Conservation (phyloP, 306 rosid genomes). For the Biancaea sappan region DNA sequence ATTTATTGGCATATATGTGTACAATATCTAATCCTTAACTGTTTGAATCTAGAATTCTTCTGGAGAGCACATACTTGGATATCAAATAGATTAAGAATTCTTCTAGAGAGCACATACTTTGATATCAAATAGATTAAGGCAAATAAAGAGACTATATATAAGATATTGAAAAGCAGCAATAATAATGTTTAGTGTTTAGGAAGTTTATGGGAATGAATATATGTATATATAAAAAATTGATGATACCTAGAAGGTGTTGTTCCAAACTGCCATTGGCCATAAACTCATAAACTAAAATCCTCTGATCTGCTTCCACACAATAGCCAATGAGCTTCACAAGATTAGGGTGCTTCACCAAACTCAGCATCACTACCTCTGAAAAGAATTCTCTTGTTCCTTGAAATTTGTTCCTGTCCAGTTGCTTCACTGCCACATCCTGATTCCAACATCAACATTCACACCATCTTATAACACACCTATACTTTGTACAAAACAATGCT, state of each 20-base stretch:
- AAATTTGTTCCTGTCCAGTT: constrained; percentile 54
- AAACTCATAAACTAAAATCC: constrained; percentile 65
- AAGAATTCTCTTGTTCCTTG: constrained; percentile 79
- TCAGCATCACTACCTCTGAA: constrained; percentile 68
- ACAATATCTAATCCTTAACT: too few relatives aligned
- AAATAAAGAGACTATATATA: too few relatives aligned
- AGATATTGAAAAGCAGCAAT: too few relatives aligned
- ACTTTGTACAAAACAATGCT: too few relatives aligned
- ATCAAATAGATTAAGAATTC: too few relatives aligned
- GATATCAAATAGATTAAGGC: too few relatives aligned
- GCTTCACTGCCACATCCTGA: constrained; percentile 72
- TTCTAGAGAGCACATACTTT: neutral
- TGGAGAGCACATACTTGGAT: too few relatives aligned
- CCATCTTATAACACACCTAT: too few relatives aligned
- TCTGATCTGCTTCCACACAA: constrained; percentile 60
- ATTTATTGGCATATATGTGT: too few relatives aligned
- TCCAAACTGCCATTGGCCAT: constrained; percentile 74
- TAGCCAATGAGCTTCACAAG: constrained; percentile 68
- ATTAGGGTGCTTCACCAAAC: constrained; percentile 64
- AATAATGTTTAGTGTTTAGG: neutral
- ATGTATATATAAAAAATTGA: too few relatives aligned
- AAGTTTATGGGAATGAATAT: neutral
- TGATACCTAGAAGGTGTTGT: constrained; percentile 64
- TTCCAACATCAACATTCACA: constrained; percentile 2
- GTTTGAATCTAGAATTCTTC: too few relatives aligned